These are phyloP conservation scores for Debaryomyces robertsiae DNA, from an alignment of 1,139 yeast species.

Conservation along the genomic window DNA sequence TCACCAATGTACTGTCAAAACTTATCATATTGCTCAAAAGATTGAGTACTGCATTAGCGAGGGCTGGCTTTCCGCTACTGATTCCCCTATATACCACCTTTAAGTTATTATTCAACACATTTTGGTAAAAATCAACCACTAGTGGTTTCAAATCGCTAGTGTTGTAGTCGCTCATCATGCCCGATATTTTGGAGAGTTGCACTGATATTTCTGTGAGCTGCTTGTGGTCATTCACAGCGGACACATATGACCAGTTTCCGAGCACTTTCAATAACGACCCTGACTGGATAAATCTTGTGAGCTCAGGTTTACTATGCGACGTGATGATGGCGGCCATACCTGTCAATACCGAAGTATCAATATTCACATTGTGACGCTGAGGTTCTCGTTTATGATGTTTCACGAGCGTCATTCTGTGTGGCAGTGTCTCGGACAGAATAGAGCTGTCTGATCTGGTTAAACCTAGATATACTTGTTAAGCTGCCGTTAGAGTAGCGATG, in stretches of 20 bases:
- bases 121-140: slow-evolving; percentile 44
- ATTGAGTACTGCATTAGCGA: slow-evolving; percentile 62
- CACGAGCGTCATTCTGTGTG: slow-evolving; percentile 1
- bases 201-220: slow-evolving; percentile 47
- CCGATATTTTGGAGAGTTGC: slow-evolving; percentile 31
- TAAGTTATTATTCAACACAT: slow-evolving; percentile 55
- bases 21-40: slow-evolving; percentile 55
- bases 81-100: slow-evolving; percentile 73
- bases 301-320: slow-evolving; percentile 11
- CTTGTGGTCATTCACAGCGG: slow-evolving; percentile 62
- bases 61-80: slow-evolving; percentile 56
- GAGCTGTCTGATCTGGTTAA: background rate
- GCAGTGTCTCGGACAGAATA: background rate
- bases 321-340: slow-evolving; percentile 17
- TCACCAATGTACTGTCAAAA: slow-evolving; percentile 53
- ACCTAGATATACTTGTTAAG: no score
- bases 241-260: slow-evolving; percentile 59
- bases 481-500: background rate
- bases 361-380: slow-evolving; percentile 15
- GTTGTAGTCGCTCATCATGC: slow-evolving; percentile 18
- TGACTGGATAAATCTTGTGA: slow-evolving; percentile 17
- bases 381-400: slow-evolving; percentile 6
- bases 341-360: slow-evolving; percentile 22
- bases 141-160: slow-evolving; percentile 11
- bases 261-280: slow-evolving; percentile 25